Conservation (phyloP, 1,139 yeast genomes). For the Scheffersomyces segobiensis region DNA sequence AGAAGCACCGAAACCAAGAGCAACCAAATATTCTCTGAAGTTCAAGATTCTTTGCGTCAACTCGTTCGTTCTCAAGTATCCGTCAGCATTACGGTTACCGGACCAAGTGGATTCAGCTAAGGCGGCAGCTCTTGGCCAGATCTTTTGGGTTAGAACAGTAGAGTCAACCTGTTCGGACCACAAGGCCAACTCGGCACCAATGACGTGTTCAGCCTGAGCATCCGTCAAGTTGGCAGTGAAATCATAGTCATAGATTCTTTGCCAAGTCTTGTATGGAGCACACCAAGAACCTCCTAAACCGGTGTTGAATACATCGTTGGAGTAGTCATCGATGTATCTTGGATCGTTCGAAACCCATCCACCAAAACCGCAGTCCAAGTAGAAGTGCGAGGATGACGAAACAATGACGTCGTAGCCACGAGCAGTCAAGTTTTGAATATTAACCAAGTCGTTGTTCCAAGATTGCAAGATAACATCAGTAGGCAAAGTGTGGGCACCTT, state of each 20-base stretch:
- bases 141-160: conserved; percentile 34
- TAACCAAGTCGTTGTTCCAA: conserved; percentile 34
- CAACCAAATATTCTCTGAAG: conserved; percentile 45
- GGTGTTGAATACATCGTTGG: conserved; percentile 27
- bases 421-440: conserved; percentile 29
- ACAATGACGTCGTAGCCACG: conserved; percentile 47
- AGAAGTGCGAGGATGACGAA: conserved; percentile 36
- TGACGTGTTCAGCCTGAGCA: conserved; percentile 30
- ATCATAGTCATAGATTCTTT: conserved; percentile 44
- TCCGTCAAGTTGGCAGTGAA: conserved; percentile 35
- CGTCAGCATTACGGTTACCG: conserved; percentile 37
- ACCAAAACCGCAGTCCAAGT: conserved; percentile 51
- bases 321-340: conserved; percentile 28
- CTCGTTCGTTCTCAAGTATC: conserved; percentile 30
- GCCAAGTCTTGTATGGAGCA: conserved; percentile 53
- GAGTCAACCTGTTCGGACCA: conserved; percentile 50
- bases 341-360: conserved; percentile 43
- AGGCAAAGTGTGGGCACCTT: conserved; percentile 26
- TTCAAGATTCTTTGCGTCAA: conserved; percentile 43
- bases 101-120: conserved; percentile 50
- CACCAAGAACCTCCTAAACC: conserved; percentile 50
- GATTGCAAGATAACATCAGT: conserved; percentile 39
- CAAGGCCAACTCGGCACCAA: conserved; percentile 48
- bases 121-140: conserved; percentile 53
- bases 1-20: conserved; percentile 36